Evolutionary conservation across 2,329 filamentous ascomycete genomes (phyloP).

Genomic region (Apiospora pterosperma): DNA sequence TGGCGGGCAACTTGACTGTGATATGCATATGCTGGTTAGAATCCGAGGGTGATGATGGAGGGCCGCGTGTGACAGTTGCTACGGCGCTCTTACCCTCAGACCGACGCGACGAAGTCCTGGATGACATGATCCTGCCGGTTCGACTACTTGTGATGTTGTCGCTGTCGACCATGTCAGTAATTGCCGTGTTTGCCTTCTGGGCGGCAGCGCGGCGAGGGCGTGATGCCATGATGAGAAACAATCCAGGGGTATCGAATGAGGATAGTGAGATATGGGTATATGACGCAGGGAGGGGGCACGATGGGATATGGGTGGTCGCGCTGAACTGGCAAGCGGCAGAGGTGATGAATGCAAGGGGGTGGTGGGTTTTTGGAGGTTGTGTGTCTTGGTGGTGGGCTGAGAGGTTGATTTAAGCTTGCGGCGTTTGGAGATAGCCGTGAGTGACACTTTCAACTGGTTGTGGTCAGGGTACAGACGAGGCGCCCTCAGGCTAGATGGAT

Average conservation of each 20-base stretch:
- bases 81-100: slow-evolving; percentile 43
- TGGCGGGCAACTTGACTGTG: slow-evolving; percentile 50
- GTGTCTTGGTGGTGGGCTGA: not conserved
- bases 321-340: not conserved
- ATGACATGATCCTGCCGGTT: slow-evolving; percentile 43
- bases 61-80: slow-evolving; percentile 40
- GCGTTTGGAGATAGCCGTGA: not conserved
- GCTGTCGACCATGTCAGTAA: slow-evolving; percentile 50
- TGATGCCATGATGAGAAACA: slow-evolving; percentile 22
- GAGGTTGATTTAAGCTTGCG: slow-evolving; percentile 6
- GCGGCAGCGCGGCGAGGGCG: slow-evolving; percentile 40
- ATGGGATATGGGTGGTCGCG: not conserved
- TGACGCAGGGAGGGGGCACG: slow-evolving; percentile 1
- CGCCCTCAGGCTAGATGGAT: not conserved
- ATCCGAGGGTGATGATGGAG: slow-evolving; percentile 40
- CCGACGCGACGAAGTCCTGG: slow-evolving; percentile 40
- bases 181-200: slow-evolving; percentile 41
- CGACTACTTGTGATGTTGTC: slow-evolving; percentile 34
- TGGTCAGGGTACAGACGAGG: slow-evolving; percentile 3
- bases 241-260: not conserved
- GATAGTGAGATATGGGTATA: not conserved
- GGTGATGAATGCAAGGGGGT: not conserved
- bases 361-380: slow-evolving; percentile 1
- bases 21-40: slow-evolving; percentile 45
- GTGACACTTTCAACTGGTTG: slow-evolving; percentile 1